Evolutionary conservation across 768 basidiomycete genomes (phyloP), one percentile per base, ranked within the genome.

Genomic region (Rhizopogon vulgaris): DNA sequence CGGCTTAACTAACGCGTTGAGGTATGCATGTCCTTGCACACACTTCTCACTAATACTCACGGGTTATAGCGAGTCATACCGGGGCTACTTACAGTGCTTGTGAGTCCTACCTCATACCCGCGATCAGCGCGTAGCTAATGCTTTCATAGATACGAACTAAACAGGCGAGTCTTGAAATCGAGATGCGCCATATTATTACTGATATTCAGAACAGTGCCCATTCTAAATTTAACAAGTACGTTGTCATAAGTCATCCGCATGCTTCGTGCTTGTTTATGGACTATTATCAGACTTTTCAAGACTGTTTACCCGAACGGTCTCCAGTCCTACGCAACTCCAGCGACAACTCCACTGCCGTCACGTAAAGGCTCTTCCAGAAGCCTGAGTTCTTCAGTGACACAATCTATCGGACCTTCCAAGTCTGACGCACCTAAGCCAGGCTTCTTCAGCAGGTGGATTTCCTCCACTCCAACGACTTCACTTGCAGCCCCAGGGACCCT

Each of bases 41-140:
- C 24, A 37, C 37, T 28, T 34, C 27, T 52, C 17, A 1, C 30
- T 38, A 10, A 7, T 7, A 11, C 42, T n/a, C 17, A 34, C 36
- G 45, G 22, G 30, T 48, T 42, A 24, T 48, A 87, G 85, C 51
- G 87, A 90, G 67, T 82, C 82, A 1, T 88, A 88, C 64, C 82
- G 79, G 73, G 88, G 87, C 32, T 90, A 90, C 62, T 58, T 89
- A 7, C 86, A 88, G 58, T 89, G 86, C 71, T 73, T 89, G 80
- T 88, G 65, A 66, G 76, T 75, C 56, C 11, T 12, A 7, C 34
- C 8, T 38, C 28, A 38, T 39, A 30, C 42, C 3, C 15, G 8
- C 17, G 27, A 25, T 25, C 22, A 17, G 30, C 3, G 37, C 17
- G 27, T 50, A 51, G 12, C 57, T 60, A 15, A 63, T 58, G 62